phyloP scores from a whole-genome alignment of 2,329 filamentous ascomycete genomes.

The Ceratocystis albifundus region DNA sequence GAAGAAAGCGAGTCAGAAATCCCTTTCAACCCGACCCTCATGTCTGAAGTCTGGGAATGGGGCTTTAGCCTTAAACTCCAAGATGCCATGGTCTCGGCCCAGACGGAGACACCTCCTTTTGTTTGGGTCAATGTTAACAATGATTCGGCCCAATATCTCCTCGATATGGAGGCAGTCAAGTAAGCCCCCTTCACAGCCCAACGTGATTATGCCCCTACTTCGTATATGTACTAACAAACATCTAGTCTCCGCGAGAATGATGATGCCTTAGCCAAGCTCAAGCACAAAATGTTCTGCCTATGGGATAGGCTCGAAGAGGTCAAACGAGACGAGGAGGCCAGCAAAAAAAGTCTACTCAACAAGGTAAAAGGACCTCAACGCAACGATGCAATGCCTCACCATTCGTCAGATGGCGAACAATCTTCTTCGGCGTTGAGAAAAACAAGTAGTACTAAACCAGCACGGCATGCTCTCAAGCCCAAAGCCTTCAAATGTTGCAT shows the following conservation, averaged over 20 bases:
- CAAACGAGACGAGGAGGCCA: conserved; percentile 34
- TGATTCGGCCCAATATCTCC: conserved; percentile 38
- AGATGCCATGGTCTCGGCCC: conserved; percentile 38
- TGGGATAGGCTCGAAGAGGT: conserved; percentile 79
- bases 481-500: conserved; percentile 59
- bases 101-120: conserved; percentile 26
- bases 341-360: not conserved
- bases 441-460: conserved; percentile 14
- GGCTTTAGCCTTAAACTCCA: conserved; percentile 69
- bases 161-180: conserved; percentile 39
- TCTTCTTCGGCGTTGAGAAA: not conserved
- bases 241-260: conserved; percentile 43
- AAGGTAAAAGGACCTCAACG: conserved; percentile 23
- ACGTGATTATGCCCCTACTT: not conserved
- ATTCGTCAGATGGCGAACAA: conserved; percentile 33
- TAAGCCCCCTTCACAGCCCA: conserved; percentile 22
- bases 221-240: conserved; percentile 6
- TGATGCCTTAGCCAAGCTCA: conserved; percentile 41
- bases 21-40: conserved; percentile 18
- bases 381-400: conserved; percentile 29
- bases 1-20: conserved; percentile 26
- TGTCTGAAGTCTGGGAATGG: conserved; percentile 60
- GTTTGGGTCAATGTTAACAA: conserved; percentile 58
- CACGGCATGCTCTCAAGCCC: conserved; percentile 13
- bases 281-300: conserved; percentile 60